phyloP scores from a whole-genome alignment of 129 eudicot species.

The Artemisia tridentata region DNA sequence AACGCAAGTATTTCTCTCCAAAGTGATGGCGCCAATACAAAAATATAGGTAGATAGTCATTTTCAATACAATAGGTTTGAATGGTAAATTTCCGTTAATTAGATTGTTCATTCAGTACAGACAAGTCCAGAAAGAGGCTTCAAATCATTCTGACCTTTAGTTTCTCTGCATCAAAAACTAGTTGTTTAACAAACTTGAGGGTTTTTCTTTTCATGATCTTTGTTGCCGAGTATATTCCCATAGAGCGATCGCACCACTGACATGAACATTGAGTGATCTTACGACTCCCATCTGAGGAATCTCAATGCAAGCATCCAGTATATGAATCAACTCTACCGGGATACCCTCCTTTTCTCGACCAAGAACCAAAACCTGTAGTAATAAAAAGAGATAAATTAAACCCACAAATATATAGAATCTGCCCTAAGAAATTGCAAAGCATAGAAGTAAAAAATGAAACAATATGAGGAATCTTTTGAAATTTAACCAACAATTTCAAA shows the following conservation, averaged over 20 bases:
- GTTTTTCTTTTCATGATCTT: slow-evolving; percentile 36
- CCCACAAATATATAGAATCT: not conserved
- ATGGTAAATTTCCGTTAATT: no score
- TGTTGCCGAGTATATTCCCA: slow-evolving; percentile 99
- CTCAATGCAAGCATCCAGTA: slow-evolving; percentile 90
- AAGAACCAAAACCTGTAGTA: slow-evolving; percentile 72
- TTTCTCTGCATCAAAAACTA: slow-evolving; percentile 2
- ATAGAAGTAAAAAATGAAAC: no score
- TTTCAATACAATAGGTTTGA: no score
- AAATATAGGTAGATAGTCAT: not conserved
- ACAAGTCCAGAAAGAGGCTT: no score
- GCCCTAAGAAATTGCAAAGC: not conserved
- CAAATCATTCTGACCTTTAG: not conserved
- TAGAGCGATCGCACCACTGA: slow-evolving; percentile 96
- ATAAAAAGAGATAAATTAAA: not conserved
- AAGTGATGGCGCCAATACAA: slow-evolving; percentile 1
- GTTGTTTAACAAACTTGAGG: not conserved
- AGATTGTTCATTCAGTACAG: no score
- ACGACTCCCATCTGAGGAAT: slow-evolving; percentile 94
- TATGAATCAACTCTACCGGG: slow-evolving; percentile 93
- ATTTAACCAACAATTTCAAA: no score
- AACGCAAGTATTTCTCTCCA: not conserved
- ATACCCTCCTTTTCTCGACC: slow-evolving; percentile 98
- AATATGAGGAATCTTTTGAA: no score
- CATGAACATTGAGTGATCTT: slow-evolving; percentile 98